phyloP scores from a whole-genome alignment of 805 yeast genomes.

The Candida michaelii region DNA sequence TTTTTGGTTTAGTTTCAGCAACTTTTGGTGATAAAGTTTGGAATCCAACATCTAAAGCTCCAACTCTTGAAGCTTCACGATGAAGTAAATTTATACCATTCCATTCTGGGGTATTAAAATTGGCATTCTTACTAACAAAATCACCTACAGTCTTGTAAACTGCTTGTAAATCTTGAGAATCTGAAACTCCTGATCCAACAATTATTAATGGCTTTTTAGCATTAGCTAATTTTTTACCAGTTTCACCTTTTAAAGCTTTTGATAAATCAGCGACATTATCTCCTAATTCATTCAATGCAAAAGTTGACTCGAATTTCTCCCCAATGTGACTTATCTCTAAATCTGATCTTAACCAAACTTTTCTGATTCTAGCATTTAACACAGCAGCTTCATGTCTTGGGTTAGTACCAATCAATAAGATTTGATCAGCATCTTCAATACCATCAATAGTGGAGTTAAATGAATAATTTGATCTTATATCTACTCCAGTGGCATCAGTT shows the following conservation, averaged over 20 bases:
- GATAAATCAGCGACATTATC: constrained; percentile 54
- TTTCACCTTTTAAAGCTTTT: constrained; percentile 61
- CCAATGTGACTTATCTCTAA: constrained; percentile 75
- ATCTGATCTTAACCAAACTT: constrained; percentile 68
- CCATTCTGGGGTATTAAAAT: constrained; percentile 72
- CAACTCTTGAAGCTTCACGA: constrained; percentile 84
- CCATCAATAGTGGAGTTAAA: constrained; percentile 81
- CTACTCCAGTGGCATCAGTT: constrained; percentile 61
- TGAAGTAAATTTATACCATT: constrained; percentile 79
- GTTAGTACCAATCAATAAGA: constrained; percentile 79
- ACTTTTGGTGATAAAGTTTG: constrained; percentile 49
- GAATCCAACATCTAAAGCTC: constrained; percentile 84
- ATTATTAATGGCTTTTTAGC: constrained; percentile 78
- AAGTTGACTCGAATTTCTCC: constrained; percentile 75
- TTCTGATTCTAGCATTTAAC: constrained; percentile 78
- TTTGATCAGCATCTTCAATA: constrained; percentile 79
- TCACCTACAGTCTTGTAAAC: constrained; percentile 59
- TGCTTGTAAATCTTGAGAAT: constrained; percentile 62
- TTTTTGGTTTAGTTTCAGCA: constrained; percentile 57
- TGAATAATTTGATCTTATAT: constrained; percentile 73
- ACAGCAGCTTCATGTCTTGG: constrained; percentile 92
- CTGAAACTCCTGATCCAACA: constrained; percentile 77
- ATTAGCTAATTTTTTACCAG: constrained; percentile 62
- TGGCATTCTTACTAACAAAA: constrained; percentile 54
- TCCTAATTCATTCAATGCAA: constrained; percentile 64